These are phyloP conservation scores for Candida tallmaniae DNA, from an alignment of 805 yeast genomes.

Conservation along the genomic window DNA sequence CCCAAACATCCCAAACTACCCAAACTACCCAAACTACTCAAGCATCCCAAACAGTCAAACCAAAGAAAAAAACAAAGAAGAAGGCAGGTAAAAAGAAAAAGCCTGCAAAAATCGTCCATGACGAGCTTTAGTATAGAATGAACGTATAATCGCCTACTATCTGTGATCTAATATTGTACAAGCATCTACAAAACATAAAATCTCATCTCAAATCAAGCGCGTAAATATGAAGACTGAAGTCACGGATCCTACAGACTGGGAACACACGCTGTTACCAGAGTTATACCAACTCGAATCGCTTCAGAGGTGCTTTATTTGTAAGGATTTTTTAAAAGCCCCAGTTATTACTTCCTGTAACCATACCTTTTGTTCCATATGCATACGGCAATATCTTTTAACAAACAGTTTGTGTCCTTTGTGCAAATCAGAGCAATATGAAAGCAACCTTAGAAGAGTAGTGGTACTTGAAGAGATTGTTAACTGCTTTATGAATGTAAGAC, in stretches of 20 bases:
- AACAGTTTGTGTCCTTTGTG: conserved; percentile 76
- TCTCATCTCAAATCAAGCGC: no score
- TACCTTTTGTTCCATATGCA: conserved; percentile 84
- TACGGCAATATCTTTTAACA: conserved; percentile 61
- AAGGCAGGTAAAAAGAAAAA: not conserved
- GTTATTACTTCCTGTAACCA: conserved; percentile 83
- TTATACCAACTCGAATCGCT: conserved; percentile 62
- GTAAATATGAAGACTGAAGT: no score
- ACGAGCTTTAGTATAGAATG: conserved; percentile 8
- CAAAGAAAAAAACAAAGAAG: conserved; percentile 1
- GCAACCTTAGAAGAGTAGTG: conserved; percentile 61
- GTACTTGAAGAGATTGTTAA: conserved; percentile 66
- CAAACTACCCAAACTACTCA: conserved; percentile 1
- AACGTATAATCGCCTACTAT: no score
- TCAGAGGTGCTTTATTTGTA: conserved; percentile 82
- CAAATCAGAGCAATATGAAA: conserved; percentile 62
- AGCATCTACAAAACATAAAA: no score
- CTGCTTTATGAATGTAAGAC: conserved; percentile 41
- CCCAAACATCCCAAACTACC: no score
- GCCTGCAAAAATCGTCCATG: conserved; percentile 7
- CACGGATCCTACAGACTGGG: conserved; percentile 75
- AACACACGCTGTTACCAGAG: conserved; percentile 47
- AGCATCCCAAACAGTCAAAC: conserved; percentile 2
- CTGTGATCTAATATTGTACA: no score
- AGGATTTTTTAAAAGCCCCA: conserved; percentile 76